Evolutionary conservation across 2,329 filamentous ascomycete species (phyloP), one percentile per base, ranked within the genome.

Genomic region (Pseudogymnoascus destructans): DNA sequence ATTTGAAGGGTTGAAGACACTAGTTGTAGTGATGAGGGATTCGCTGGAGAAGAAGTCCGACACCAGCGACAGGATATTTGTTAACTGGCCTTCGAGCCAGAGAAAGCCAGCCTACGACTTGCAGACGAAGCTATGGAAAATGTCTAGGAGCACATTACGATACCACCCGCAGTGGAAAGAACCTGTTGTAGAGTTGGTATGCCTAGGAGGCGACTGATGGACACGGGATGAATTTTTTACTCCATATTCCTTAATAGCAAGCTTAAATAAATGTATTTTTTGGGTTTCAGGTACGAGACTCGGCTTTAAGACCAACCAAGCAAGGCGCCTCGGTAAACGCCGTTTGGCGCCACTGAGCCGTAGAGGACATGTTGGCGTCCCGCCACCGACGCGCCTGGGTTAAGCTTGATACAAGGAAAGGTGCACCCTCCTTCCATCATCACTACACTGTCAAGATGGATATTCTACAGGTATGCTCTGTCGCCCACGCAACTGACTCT

Each of bases 381-480:
- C 36, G 36, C 36, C 36, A 17, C 36, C 17, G 36, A 40, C 36
- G 36, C 36, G 36, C 11, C 17, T 3, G 36, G 36, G 36, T 13
- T 13, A 40, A 40, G 10, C n/a, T 40, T 15, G 36, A 40, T 13
- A 40, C 36, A 40, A 40, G 36, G 11, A 40, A 19, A 40, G 36
- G 36, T 40, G 36, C 36, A 40, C 36, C 36, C 17, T 40, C 36
- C 36, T 40, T 40, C 36, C 36, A 40, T 40, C 36, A 40, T 5
- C 36, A 40, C 36, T 9, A 40, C 17, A 40, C 36, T 17, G 17
- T 21, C 61, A 67, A 62, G 57, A 70, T 70, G 69, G 68, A 70
- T 64, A 59, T 70, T 57, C 67, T 70, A 57, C 68, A 70, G 64
- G 69, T 69, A 68, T 25, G 57, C 23, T 32, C 6, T 57, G n/a